Evolutionary conservation across 768 basidiomycete species (phyloP).

Genomic region (Agaricus bisporus): DNA sequence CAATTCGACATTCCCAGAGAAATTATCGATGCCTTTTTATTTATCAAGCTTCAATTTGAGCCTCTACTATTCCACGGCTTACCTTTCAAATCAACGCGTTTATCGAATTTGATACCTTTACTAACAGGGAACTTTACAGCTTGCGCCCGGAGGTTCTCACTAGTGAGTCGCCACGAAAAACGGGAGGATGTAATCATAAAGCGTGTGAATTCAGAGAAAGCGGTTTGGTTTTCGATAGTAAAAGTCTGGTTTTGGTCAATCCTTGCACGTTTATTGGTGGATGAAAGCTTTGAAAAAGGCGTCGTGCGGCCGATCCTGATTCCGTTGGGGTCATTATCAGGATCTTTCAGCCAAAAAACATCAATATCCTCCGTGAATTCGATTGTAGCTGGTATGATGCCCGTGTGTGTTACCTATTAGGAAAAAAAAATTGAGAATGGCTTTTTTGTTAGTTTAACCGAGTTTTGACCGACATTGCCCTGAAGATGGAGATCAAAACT

Average conservation of each 20-base stretch:
- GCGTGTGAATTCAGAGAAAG: conserved; percentile 57
- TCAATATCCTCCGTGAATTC: conserved; percentile 50
- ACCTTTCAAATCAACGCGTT: conserved; percentile 54
- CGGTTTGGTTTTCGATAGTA: conserved; percentile 45
- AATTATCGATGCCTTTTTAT: conserved; percentile 50
- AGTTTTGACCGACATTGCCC: conserved; percentile 38
- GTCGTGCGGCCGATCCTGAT: conserved; percentile 48
- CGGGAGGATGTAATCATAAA: conserved; percentile 59
- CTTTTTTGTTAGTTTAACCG: not conserved
- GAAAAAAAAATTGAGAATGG: not conserved
- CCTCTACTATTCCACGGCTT: conserved; percentile 1
- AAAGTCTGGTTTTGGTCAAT: conserved; percentile 60
- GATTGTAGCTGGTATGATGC: conserved; percentile 59
- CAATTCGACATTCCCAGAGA: conserved; percentile 48
- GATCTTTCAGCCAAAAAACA: conserved; percentile 50
- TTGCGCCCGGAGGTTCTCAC: conserved; percentile 51
- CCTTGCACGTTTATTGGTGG: conserved; percentile 48
- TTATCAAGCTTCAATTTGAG: not conserved
- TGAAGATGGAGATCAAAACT: conserved; percentile 50
- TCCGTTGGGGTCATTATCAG: conserved; percentile 28
- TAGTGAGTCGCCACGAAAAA: conserved; percentile 64
- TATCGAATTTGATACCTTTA: conserved; percentile 60
- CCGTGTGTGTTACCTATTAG: conserved; percentile 56
- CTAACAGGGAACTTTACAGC: conserved; percentile 64
- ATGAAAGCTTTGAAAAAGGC: conserved; percentile 36